phyloP scores from a whole-genome alignment of 352 stramenopile species.

The Globisporangium cystogenes region DNA sequence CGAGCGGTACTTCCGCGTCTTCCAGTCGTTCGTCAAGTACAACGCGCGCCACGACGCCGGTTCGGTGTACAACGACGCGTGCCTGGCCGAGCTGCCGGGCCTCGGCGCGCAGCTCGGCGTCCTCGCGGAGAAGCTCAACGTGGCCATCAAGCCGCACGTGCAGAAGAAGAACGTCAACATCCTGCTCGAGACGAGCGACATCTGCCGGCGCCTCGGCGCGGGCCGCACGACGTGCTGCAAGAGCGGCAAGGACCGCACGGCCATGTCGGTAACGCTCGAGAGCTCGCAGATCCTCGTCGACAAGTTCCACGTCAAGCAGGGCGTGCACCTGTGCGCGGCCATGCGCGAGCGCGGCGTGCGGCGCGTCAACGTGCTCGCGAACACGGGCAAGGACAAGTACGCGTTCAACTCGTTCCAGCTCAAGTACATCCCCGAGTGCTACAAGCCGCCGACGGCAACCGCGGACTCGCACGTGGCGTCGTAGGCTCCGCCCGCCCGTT shows the following conservation, averaged over 20 bases:
- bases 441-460: conserved; percentile 84
- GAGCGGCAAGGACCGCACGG: conserved; percentile 96
- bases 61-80: conserved; percentile 14
- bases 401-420: conserved; percentile 97
- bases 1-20: conserved; percentile 69
- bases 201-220: conserved; percentile 88
- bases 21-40: conserved; percentile 56
- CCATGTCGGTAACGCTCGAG: conserved; percentile 97
- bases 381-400: conserved; percentile 91
- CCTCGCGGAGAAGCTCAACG: conserved; percentile 50
- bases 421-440: conserved; percentile 95
- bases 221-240: conserved; percentile 96
- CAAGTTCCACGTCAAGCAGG: conserved; percentile 85
- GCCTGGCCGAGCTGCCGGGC: conserved; percentile 32
- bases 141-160: conserved; percentile 50
- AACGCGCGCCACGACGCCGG: conserved; percentile 11
- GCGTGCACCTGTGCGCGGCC: conserved; percentile 77
- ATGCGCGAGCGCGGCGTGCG: conserved; percentile 85
- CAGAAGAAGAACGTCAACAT: conserved; percentile 88
- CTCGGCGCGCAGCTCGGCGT: conserved; percentile 55
- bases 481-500: conserved; percentile 21
- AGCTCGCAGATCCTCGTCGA: conserved; percentile 89
- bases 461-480: conserved; percentile 73
- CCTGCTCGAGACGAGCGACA: conserved; percentile 78
- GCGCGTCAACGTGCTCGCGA: conserved; percentile 79